Evolutionary conservation across 1,284 basidiomycete genomes (phyloP).

Genomic region (Pulchroboletus neoregius): DNA sequence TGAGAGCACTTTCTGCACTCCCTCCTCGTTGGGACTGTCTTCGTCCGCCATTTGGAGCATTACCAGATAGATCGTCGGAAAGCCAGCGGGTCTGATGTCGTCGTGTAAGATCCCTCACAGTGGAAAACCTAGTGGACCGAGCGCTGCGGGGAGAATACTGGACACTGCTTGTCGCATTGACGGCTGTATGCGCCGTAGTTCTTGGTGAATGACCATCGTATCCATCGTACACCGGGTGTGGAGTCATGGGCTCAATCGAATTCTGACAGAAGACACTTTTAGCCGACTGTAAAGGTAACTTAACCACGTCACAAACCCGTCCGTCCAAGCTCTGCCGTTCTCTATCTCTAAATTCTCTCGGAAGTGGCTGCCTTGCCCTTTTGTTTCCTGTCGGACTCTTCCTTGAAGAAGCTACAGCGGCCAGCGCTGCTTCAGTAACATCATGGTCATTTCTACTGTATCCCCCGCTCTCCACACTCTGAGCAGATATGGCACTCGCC

Average conservation of each 20-base stretch:
- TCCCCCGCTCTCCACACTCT: slow-evolving; percentile 26
- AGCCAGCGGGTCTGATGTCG: slow-evolving; percentile 52
- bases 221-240: slow-evolving; percentile 18
- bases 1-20: slow-evolving; percentile 61
- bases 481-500: slow-evolving; percentile 26
- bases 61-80: slow-evolving; percentile 38
- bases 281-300: slow-evolving; percentile 3
- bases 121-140: slow-evolving; percentile 40
- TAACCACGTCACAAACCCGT: slow-evolving; percentile 36
- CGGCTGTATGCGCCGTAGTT: slow-evolving; percentile 22
- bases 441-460: slow-evolving; percentile 32
- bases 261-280: slow-evolving; percentile 14
- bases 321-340: slow-evolving; percentile 40
- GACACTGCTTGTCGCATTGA: slow-evolving; percentile 13
- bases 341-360: slow-evolving; percentile 54
- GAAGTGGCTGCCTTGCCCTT: slow-evolving; percentile 52
- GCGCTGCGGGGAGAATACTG: slow-evolving; percentile 34
- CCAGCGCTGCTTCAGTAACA: slow-evolving; percentile 54
- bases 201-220: slow-evolving; percentile 17
- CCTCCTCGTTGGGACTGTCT: slow-evolving; percentile 55
- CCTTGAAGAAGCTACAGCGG: slow-evolving; percentile 55
- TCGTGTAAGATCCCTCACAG: slow-evolving; percentile 43
- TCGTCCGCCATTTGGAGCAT: slow-evolving; percentile 32
- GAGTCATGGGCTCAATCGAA: slow-evolving; percentile 28
- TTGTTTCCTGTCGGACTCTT: slow-evolving; percentile 42